Evolutionary conservation across 768 basidiomycete genomes (phyloP).

Genomic region (Mycena vulgaris): DNA sequence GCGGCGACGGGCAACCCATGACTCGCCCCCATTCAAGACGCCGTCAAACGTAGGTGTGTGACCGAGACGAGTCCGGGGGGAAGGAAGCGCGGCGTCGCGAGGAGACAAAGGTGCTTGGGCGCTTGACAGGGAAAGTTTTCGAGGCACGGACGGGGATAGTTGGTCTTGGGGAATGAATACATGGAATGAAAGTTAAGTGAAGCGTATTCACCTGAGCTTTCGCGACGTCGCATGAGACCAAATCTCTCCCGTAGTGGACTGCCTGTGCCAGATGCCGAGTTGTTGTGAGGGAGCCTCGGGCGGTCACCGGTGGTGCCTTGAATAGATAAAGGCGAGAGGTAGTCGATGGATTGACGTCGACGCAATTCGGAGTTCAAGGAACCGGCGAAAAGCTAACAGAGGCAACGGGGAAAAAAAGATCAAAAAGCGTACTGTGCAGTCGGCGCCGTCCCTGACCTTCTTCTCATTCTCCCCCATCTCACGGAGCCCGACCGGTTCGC

Average conservation of each 20-base stretch:
- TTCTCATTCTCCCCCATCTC: constrained; percentile 89
- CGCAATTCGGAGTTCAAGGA: constrained; percentile 91
- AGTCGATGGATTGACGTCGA: constrained; percentile 86
- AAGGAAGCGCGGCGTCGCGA: constrained; percentile 72
- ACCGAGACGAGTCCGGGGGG: constrained; percentile 77
- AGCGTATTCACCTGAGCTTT: constrained; percentile 71
- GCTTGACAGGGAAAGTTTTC: constrained; percentile 80
- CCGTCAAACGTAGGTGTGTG: constrained; percentile 79
- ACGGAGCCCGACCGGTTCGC: constrained; percentile 81
- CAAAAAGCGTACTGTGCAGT: constrained; percentile 35
- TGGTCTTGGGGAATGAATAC: constrained; percentile 64
- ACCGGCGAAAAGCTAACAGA: constrained; percentile 81
- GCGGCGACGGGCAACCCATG: constrained; percentile 78
- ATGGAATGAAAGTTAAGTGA: constrained; percentile 27
- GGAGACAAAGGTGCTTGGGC: constrained; percentile 72
- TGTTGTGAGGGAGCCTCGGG: constrained; percentile 68
- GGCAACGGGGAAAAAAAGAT: constrained; percentile 40
- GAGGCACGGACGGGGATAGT: constrained; percentile 66
- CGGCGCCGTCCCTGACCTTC: constrained; percentile 72
- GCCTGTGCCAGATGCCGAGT: constrained; percentile 56
- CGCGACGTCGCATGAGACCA: constrained; percentile 72
- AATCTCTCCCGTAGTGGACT: constrained; percentile 81
- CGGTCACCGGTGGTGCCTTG: constrained; percentile 68
- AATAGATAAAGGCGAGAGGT: constrained; percentile 71
- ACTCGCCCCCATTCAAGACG: constrained; percentile 76